phyloP scores from a whole-genome alignment of 1,284 basidiomycete genomes.

The Rhodotorula glutinis region DNA sequence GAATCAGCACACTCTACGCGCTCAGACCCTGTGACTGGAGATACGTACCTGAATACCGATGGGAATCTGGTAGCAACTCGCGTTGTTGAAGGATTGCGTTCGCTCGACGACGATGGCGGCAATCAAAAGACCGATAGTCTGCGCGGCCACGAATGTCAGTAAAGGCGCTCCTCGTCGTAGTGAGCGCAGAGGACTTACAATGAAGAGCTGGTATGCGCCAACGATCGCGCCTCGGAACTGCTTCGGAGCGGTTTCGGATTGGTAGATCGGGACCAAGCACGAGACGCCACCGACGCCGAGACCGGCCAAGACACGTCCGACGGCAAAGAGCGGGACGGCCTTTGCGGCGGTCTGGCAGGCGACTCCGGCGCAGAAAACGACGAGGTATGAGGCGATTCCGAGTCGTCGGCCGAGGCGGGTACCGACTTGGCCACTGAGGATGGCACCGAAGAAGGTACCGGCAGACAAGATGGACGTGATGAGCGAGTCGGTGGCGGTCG shows the following conservation, averaged over 20 bases:
- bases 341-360: slow-evolving; percentile 55
- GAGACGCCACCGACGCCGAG: slow-evolving; percentile 55
- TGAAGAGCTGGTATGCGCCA: slow-evolving; percentile 41
- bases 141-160: slow-evolving; percentile 16
- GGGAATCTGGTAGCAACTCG: slow-evolving; percentile 66
- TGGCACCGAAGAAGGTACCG: slow-evolving; percentile 50
- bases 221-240: slow-evolving; percentile 80
- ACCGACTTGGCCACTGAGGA: slow-evolving; percentile 52
- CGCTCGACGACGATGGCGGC: slow-evolving; percentile 72
- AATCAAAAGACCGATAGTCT: slow-evolving; percentile 74
- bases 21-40: background rate
- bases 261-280: slow-evolving; percentile 43
- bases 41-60: slow-evolving; percentile 50
- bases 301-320: slow-evolving; percentile 66
- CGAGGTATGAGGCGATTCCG: slow-evolving; percentile 33
- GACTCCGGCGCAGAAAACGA: slow-evolving; percentile 65
- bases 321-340: slow-evolving; percentile 45
- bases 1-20: background rate
- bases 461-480: slow-evolving; percentile 27
- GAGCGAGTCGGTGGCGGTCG: slow-evolving; percentile 18
- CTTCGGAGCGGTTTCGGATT: slow-evolving; percentile 70
- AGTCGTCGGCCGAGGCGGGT: slow-evolving; percentile 55
- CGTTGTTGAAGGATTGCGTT: slow-evolving; percentile 61
- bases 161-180: too few relatives aligned
- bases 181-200: background rate